Evolutionary conservation across 345 rosid species (phyloP), one percentile per base, ranked within the genome.

Genomic region (Boechera divaricarpa): DNA sequence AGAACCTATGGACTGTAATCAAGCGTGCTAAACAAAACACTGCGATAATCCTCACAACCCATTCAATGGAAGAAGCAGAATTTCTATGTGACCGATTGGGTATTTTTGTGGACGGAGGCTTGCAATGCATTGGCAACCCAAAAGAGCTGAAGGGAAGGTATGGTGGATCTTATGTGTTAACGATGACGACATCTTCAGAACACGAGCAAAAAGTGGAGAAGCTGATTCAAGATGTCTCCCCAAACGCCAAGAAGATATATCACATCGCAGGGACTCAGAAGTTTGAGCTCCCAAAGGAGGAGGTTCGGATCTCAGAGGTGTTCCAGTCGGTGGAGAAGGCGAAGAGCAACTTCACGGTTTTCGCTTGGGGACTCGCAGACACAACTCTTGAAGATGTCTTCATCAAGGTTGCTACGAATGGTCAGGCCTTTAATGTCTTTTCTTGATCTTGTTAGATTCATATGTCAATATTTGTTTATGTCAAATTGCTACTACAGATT

Each of bases 41-140:
- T n/a, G 98, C 94, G 32, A 92, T 95, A 70, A 88, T 95, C 78
- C 94, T 95, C 45, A 95, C 85, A 84, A 97, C 99, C 0, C 98
- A 95, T 52, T 95, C 99, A 10, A 93, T 93, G 98, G 99, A 93
- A 83, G 99, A 95, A 82, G 99, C 99, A 53, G 99, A 95, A 72
- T 88, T 68, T 70, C 85, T 95, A 1, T 93, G 99, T 75, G 96
- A 93, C 75, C 84, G 99, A 33, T 52, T 93, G 53, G 99, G 98
- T 48, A 86, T 95, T 70, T 93, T 95, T 28, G 97, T 95, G 0
- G 89, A 82, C 51, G 97, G 99, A 21, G 70, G 92, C 80, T 82
- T 96, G 85, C 98, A 93, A 80, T 96, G 98, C 85, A 85, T 96
- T 15, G 99, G 97, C 63, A 93, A 96, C 61, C 88, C 99, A 6